Evolutionary conservation across 2,329 filamentous ascomycete species (phyloP).

Genomic region (Tolypocladium guangdongense): DNA sequence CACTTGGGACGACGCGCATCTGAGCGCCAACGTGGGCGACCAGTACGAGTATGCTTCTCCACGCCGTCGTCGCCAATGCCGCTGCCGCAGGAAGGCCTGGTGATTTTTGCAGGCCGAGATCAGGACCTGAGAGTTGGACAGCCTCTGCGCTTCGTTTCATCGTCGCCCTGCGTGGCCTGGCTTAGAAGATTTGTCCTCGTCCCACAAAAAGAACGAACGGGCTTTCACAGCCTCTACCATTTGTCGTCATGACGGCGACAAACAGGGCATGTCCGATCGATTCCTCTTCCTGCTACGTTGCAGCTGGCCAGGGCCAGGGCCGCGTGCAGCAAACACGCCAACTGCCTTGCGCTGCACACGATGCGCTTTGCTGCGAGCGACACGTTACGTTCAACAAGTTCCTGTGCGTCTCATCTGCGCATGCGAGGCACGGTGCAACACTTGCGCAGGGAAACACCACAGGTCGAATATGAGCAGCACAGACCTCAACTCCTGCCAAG

Average conservation of each 20-base stretch:
- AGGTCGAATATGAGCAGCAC: background rate
- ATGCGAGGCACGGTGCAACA: background rate
- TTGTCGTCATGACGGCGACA: background rate
- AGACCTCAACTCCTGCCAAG: background rate
- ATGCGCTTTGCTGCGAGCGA: background rate
- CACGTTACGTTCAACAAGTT: too few species aligned
- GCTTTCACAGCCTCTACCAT: background rate
- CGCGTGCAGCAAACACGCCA: background rate
- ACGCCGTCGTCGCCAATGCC: too few species aligned
- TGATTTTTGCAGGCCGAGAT: too few species aligned
- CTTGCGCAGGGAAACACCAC: background rate
- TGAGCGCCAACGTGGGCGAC: too few species aligned
- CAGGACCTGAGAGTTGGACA: background rate
- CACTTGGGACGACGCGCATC: too few species aligned
- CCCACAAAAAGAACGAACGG: background rate
- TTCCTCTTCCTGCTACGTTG: background rate
- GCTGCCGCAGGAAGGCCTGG: too few species aligned
- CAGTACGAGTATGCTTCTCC: too few species aligned
- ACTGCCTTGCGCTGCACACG: background rate
- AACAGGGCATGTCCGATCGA: background rate
- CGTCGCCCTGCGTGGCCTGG: background rate
- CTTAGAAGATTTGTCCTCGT: background rate
- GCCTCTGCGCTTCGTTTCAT: too few species aligned
- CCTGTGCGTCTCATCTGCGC: background rate
- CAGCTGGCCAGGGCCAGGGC: background rate